Evolutionary conservation across 768 basidiomycete species (phyloP).

Genomic region (Kondoa malvinella): DNA sequence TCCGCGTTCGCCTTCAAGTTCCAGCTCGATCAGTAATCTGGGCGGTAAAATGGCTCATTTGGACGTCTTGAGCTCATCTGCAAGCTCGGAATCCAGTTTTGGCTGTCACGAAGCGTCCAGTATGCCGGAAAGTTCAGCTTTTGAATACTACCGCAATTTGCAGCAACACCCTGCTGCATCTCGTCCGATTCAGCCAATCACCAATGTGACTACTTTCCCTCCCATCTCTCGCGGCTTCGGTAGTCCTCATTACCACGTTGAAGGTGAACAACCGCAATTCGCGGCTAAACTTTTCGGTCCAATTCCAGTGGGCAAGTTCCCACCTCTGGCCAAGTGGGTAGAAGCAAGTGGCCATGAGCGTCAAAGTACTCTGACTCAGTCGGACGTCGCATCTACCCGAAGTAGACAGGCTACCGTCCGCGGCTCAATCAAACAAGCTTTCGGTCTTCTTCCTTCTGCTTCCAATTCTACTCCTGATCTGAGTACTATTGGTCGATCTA

Average conservation of each 20-base stretch:
- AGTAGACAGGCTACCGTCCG: conserved; percentile 1
- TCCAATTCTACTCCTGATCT: not conserved
- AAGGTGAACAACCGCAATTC: not conserved
- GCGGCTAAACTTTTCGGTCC: not conserved
- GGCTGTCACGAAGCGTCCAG: not conserved
- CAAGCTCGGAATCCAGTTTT: not conserved
- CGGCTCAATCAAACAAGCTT: not conserved
- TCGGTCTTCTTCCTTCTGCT: not conserved
- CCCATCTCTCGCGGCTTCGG: no score
- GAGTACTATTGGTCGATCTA: not conserved
- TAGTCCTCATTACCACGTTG: not conserved
- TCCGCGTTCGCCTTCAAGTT: not conserved
- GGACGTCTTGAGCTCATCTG: not conserved
- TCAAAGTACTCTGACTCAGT: not conserved
- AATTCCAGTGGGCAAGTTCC: no score
- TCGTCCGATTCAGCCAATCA: no score
- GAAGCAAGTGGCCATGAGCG: not conserved
- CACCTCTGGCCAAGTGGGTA: no score
- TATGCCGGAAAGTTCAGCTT: not conserved
- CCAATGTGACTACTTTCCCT: no score
- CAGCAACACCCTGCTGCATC: not conserved
- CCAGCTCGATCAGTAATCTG: not conserved
- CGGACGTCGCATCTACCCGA: not conserved
- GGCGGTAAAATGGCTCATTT: not conserved
- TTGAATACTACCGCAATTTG: not conserved